Evolutionary conservation across 164 flowering plant genomes (phyloP).

Genomic region (Hamamelis virginiana): DNA sequence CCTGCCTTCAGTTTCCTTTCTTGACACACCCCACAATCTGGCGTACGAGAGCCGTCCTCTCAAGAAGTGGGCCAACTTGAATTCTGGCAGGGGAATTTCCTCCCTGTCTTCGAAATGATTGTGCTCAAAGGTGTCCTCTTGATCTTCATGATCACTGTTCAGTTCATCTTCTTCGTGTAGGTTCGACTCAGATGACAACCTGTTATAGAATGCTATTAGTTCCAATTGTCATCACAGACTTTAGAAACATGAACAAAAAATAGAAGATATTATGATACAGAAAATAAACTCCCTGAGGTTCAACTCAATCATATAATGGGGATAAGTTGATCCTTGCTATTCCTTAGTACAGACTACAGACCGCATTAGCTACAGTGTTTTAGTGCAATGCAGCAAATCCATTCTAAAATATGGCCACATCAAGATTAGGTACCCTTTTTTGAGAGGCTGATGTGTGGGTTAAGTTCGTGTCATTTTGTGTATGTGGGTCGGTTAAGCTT

Average conservation of each 20-base stretch:
- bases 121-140: slow-evolving; percentile 2
- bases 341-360: too few species aligned
- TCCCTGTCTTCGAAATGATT: slow-evolving; percentile 2
- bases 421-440: too few species aligned
- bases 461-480: too few species aligned
- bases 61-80: slow-evolving; percentile 23
- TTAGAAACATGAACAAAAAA: not conserved
- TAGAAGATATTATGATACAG: not conserved
- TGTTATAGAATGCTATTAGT: not conserved
- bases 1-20: slow-evolving; percentile 16
- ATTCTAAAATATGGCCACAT: too few species aligned
- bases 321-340: too few species aligned
- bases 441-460: too few species aligned
- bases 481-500: too few species aligned
- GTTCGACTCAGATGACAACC: slow-evolving; percentile 11
- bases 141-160: not conserved
- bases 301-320: too few species aligned
- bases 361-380: too few species aligned
- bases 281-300: too few species aligned
- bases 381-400: too few species aligned
- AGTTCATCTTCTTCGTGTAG: not conserved
- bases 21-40: slow-evolving; percentile 15
- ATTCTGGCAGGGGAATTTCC: slow-evolving; percentile 9
- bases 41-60: slow-evolving; percentile 31
- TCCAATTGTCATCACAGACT: not conserved